Percentiles rank a stretch among this genome's conserved stretches.
Conservation (phyloP, 2,329 filamentous ascomycete species). For the Penicillium oxalicum region DNA sequence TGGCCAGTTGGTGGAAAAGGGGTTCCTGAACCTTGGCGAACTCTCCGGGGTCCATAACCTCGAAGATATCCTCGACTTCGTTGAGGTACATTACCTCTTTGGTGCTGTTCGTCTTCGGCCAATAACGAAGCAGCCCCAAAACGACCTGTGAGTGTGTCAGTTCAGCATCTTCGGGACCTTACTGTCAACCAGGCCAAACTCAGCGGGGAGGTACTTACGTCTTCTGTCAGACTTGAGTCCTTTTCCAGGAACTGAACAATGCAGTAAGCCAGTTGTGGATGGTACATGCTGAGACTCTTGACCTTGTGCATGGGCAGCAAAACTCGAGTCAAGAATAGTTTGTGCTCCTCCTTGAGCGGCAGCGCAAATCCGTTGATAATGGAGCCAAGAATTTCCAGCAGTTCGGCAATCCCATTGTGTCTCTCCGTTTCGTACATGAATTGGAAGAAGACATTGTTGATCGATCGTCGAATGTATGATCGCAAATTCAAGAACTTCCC, state of each 20-base stretch:
- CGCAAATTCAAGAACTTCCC: conserved; percentile 97
- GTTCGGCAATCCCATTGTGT: conserved; percentile 95
- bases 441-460: conserved; percentile 99
- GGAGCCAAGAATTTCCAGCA: conserved; percentile 92
- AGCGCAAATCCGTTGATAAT: conserved; percentile 99
- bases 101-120: conserved; percentile 99
- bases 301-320: conserved; percentile 94
- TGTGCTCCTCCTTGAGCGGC: conserved; percentile 96
- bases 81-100: conserved; percentile 99
- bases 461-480: conserved; percentile 94
- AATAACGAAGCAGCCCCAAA: conserved; percentile 87
- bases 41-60: conserved; percentile 98
- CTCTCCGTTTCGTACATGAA: conserved; percentile 98
- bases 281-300: conserved; percentile 99
- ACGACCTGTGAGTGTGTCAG: conserved; percentile 59
- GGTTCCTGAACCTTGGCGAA: conserved; percentile 98
- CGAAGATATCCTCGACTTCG: conserved; percentile 98
- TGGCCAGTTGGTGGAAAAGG: conserved; percentile 92
- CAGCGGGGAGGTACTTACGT: conserved; percentile 52
- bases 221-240: conserved; percentile 92
- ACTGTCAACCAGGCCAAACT: background rate
- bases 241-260: conserved; percentile 99
- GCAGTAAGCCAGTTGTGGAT: conserved; percentile 95
- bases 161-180: conserved; percentile 6
- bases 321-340: conserved; percentile 90